Evolutionary conservation across 345 rosid species (phyloP), one percentile per base, ranked within the genome.

Genomic region (Corymbia maculata): DNA sequence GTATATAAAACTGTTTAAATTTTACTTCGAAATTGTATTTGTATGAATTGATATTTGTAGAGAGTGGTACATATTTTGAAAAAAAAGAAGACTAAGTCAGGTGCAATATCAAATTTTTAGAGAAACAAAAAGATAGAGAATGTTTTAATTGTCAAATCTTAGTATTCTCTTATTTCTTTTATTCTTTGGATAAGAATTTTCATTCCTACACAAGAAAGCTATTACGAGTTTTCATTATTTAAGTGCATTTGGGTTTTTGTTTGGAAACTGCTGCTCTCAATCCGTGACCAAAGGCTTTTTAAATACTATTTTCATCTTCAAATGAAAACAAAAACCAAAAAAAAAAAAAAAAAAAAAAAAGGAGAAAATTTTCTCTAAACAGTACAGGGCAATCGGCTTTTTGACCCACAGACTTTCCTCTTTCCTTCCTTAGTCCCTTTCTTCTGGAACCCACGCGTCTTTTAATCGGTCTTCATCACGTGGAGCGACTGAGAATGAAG

Each of bases 301-400:
- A 9, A 10, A 50, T 50, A 50, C 51, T 9, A 57, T 57, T 57
- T 55, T 22, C 28, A 22, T 9, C 2, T 57, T 4, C 64, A 4
- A 24, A 57, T 0, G 64, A 1, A 57, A 9, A 57, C 2, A 13
- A 9, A 24, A 9, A 57, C 0, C 42, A 2, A 36, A 36, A 36
- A 2, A 12, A 57, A 0, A 36, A 2, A 36, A 36, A 36, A 2
- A 12, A 57, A 0, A 36, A 36, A 36, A 24, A 57, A 57, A 0
- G 6, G 3, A 4, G 1, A 9, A 24, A 57, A 57, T 24, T 24
- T 57, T 10, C 64, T 57, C n/a, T 24, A 10, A 1, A 24, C 64
- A 4, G 9, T 57, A 0, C n/a, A 9, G 64, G 13, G 64, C 64
- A 1, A 57, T 13, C 64, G 0, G n/a, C n/a, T 24, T 24, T 0